Percentiles rank a stretch among this genome's conserved stretches.
These are phyloP conservation scores for Venturia aucupariae DNA, from an alignment of 2,329 filamentous ascomycete species.

Conservation along the genomic window DNA sequence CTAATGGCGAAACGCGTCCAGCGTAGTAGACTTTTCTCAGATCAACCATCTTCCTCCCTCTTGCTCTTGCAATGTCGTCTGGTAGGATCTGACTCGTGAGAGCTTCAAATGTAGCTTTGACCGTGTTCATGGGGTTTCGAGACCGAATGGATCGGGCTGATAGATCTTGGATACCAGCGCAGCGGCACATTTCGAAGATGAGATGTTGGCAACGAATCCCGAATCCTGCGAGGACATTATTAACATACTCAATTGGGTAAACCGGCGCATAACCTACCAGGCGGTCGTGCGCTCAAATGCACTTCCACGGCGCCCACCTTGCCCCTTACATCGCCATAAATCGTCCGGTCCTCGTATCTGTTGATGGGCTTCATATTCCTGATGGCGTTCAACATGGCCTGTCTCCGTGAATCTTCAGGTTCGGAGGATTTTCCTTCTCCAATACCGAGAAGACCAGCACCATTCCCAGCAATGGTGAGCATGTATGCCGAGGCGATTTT, in stretches of 20 bases:
- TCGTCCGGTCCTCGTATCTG: constrained; percentile 85
- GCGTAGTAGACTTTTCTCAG: constrained; percentile 96
- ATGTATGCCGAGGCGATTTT: constrained; percentile 74
- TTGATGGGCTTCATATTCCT: constrained; percentile 88
- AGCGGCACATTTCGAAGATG: constrained; percentile 90
- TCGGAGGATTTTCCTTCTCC: constrained; percentile 86
- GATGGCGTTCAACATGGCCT: constrained; percentile 74
- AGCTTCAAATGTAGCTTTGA: constrained; percentile 82
- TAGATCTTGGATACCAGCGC: constrained; percentile 78
- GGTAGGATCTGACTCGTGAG: constrained; percentile 76
- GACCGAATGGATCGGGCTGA: constrained; percentile 74
- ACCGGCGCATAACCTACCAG: constrained; percentile 53
- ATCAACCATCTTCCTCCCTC: constrained; percentile 93
- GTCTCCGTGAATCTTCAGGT: constrained; percentile 52
- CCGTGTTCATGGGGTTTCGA: constrained; percentile 94
- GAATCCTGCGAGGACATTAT: constrained; percentile 54
- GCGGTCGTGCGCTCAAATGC: constrained; percentile 70
- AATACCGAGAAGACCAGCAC: constrained; percentile 74
- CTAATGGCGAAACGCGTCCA: constrained; percentile 32
- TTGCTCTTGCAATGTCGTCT: constrained; percentile 77
- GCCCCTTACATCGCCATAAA: constrained; percentile 71
- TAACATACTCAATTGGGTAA: constrained; percentile 13
- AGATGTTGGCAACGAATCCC: constrained; percentile 84
- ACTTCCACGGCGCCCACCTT: constrained; percentile 88
- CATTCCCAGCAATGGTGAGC: constrained; percentile 77